A percentile compares a stretch with the other conserved stretches of the same genome.
These are phyloP conservation scores for Chaetomium olivaceum DNA, from an alignment of 2,329 filamentous ascomycete species.

Conservation along the genomic window DNA sequence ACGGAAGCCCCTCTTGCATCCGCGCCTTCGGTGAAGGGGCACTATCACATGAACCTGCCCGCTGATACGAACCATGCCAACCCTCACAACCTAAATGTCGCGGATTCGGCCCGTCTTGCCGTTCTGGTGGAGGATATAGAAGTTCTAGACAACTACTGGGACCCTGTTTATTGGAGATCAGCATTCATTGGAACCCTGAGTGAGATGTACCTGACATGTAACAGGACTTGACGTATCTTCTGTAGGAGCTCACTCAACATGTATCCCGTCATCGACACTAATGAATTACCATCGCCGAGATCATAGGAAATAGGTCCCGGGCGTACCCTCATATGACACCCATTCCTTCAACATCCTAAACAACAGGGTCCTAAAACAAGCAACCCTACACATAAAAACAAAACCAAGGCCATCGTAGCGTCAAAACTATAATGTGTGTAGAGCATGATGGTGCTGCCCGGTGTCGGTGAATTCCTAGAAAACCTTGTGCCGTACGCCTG, in stretches of 20 bases:
- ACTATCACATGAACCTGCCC: neutral
- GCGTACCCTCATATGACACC: too few species aligned
- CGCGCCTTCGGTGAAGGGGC: neutral
- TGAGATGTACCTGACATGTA: neutral
- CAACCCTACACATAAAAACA: too few species aligned
- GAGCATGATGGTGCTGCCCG: too few species aligned
- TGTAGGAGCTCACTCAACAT: neutral
- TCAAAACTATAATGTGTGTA: too few species aligned
- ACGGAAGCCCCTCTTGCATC: neutral
- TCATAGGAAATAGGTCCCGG: too few species aligned
- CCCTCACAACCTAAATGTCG: neutral
- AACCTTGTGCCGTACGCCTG: too few species aligned
- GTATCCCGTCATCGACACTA: neutral
- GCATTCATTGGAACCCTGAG: neutral
- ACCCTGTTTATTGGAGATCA: neutral
- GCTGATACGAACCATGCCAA: neutral
- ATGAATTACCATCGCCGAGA: too few species aligned
- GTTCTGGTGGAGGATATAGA: neutral
- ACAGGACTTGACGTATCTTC: neutral
- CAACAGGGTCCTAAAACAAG: too few species aligned
- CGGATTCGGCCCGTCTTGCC: neutral
- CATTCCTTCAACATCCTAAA: too few species aligned
- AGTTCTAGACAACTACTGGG: neutral
- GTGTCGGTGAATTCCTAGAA: too few species aligned
- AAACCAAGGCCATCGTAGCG: too few species aligned